phyloP scores from a whole-genome alignment of 768 basidiomycete genomes.

The Leccinum obscurum region DNA sequence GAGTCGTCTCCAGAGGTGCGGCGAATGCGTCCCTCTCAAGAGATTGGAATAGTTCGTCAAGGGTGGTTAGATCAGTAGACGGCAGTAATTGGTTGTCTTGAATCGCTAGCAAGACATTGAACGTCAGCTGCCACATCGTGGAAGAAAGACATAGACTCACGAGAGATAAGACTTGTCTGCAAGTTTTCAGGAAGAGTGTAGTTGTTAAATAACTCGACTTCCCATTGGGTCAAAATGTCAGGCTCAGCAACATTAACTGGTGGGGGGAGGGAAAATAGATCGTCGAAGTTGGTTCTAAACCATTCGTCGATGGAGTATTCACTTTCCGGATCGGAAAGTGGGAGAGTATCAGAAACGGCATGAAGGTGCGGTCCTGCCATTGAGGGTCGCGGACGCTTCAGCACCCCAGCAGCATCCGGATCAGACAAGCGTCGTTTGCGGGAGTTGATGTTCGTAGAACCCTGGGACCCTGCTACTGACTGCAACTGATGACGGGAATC shows the following conservation, averaged over 20 bases:
- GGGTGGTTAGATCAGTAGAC: not conserved
- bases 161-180: not conserved
- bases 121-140: not conserved
- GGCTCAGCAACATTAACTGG: conserved; percentile 15
- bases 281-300: conserved; percentile 31
- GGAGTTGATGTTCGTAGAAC: too few relatives aligned
- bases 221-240: conserved; percentile 28
- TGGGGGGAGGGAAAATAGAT: conserved; percentile 16
- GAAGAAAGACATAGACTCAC: conserved; percentile 3
- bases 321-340: conserved; percentile 4
- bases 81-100: not conserved
- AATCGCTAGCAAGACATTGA: not conserved
- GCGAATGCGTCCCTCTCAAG: conserved; percentile 1
- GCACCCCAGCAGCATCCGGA: conserved; percentile 9
- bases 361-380: conserved; percentile 21
- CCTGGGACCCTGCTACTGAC: too few relatives aligned
- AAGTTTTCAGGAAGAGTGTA: conserved; percentile 18
- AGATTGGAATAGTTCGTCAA: conserved; percentile 6
- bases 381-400: conserved; percentile 31
- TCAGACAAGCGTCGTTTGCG: conserved; percentile 30
- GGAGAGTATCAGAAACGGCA: conserved; percentile 31
- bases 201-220: conserved; percentile 36
- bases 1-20: not conserved
- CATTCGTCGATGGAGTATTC: conserved; percentile 35
- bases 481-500: too few relatives aligned